phyloP scores from a whole-genome alignment of 2,329 filamentous ascomycete genomes.

The Chaetomiaceae sp. region DNA sequence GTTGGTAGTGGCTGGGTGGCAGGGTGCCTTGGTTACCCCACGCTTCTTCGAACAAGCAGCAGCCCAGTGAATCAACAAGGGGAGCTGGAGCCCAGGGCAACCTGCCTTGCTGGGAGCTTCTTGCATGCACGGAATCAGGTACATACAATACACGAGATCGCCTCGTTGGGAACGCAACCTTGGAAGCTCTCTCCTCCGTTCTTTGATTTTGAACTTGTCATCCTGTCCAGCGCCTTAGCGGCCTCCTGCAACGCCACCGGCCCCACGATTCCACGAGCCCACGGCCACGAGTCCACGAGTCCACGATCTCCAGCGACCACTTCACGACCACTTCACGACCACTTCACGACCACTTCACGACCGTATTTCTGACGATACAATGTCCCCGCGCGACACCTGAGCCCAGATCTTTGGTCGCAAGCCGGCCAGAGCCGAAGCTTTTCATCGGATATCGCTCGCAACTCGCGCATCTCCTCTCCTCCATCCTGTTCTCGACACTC shows the following conservation, averaged over 20 bases:
- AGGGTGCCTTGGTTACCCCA: constrained; percentile 24
- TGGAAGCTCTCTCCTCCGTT: neutral
- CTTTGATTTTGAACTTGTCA: neutral
- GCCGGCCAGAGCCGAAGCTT: constrained; percentile 18
- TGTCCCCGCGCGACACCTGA: constrained; percentile 23
- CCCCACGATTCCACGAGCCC: neutral
- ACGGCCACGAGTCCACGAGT: too few species aligned
- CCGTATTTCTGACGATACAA: constrained; percentile 11
- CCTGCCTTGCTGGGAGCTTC: too few species aligned
- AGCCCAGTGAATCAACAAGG: constrained; percentile 21
- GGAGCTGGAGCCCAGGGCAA: neutral
- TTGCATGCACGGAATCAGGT: too few species aligned
- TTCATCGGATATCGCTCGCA: constrained; percentile 1
- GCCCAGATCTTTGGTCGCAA: constrained; percentile 17
- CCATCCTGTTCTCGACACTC: neutral
- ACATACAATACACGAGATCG: too few species aligned
- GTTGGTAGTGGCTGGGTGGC: constrained; percentile 12
- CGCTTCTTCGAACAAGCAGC: constrained; percentile 12
- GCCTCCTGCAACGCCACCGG: constrained; percentile 13
- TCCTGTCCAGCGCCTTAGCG: constrained; percentile 2
- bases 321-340: neutral
- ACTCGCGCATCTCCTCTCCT: too few species aligned
- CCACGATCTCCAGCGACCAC: neutral
- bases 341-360: neutral
- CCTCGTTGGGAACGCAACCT: too few species aligned